Conservation (phyloP, 2,329 filamentous ascomycete species). For the Dothistroma pini region DNA sequence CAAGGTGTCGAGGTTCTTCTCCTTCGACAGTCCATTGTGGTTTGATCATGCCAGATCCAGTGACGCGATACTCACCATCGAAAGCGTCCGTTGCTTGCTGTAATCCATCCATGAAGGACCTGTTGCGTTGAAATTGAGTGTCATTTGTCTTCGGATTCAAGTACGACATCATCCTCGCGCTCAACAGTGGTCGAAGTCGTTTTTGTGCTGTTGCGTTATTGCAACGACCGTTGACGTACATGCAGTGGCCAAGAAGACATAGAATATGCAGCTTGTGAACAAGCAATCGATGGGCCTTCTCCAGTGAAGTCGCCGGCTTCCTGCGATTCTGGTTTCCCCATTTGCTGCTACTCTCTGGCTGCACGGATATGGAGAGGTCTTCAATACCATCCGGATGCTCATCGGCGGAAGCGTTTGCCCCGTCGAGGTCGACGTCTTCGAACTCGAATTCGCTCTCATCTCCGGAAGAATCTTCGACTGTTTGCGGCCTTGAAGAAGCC, state of each 20-base stretch:
- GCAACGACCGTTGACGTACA: conserved; percentile 79
- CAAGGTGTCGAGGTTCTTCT: conserved; percentile 33
- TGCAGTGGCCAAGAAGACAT: conserved; percentile 75
- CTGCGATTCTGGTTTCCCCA: conserved; percentile 39
- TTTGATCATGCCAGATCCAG: conserved; percentile 64
- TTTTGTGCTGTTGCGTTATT: conserved; percentile 49
- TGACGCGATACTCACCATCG: conserved; percentile 66
- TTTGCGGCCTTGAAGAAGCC: conserved; percentile 20
- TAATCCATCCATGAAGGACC: conserved; percentile 76
- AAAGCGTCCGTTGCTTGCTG: conserved; percentile 65
- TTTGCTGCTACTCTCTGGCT: conserved; percentile 28
- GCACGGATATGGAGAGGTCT: conserved; percentile 43
- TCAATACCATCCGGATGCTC: conserved; percentile 32
- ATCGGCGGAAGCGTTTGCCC: conserved; percentile 24
- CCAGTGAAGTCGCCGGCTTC: conserved; percentile 53
- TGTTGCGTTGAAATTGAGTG: conserved; percentile 70
- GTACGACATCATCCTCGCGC: conserved; percentile 61
- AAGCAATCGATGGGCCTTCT: conserved; percentile 62
- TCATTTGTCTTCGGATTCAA: conserved; percentile 65
- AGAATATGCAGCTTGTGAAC: conserved; percentile 85
- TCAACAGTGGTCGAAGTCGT: conserved; percentile 61
- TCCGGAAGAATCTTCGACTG: conserved; percentile 30
- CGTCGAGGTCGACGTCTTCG: conserved; percentile 56
- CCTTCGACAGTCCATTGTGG: conserved; percentile 69
- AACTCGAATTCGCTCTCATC: conserved; percentile 55